Evolutionary conservation across 192 early-diverging fungal genomes (phyloP).

Genomic region (Gryganskiella cystojenkinii): DNA sequence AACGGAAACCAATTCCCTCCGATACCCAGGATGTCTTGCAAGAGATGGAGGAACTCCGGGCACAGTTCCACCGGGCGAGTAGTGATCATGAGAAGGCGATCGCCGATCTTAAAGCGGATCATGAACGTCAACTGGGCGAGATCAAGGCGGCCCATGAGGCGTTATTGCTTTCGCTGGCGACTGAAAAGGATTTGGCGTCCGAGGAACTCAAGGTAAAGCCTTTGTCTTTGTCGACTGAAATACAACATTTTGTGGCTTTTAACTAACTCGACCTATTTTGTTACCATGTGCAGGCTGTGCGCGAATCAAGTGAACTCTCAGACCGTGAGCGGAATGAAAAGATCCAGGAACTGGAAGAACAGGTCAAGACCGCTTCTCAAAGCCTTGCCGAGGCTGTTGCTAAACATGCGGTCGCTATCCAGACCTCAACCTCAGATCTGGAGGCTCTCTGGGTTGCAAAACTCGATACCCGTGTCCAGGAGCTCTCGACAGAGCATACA

Average conservation of each 20-base stretch:
- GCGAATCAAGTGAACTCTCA: constrained; percentile 24
- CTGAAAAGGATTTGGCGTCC: constrained; percentile 16
- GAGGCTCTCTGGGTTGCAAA: constrained; percentile 26
- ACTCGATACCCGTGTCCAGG: constrained; percentile 22
- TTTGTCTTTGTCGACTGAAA: background rate
- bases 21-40: constrained; percentile 38
- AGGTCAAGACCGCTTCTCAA: constrained; percentile 10
- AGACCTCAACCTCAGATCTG: constrained; percentile 17
- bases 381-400: constrained; percentile 1
- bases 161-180: constrained; percentile 12
- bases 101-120: constrained; percentile 21
- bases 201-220: constrained; percentile 25
- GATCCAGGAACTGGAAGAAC: constrained; percentile 25
- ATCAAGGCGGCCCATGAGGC: constrained; percentile 34
- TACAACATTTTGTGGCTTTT: background rate
- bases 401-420: constrained; percentile 25
- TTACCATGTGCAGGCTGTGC: constrained; percentile 6
- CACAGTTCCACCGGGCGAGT: constrained; percentile 32
- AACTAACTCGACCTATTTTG: background rate
- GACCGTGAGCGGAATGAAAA: constrained; percentile 19
- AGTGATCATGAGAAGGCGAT: constrained; percentile 27
- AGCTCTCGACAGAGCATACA: constrained; percentile 17
- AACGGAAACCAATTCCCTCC: constrained; percentile 42
- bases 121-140: constrained; percentile 7
- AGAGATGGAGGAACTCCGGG: constrained; percentile 45